phyloP scores from a whole-genome alignment of 2,329 filamentous ascomycete genomes.

The Phaeophleospora eucalypticola region DNA sequence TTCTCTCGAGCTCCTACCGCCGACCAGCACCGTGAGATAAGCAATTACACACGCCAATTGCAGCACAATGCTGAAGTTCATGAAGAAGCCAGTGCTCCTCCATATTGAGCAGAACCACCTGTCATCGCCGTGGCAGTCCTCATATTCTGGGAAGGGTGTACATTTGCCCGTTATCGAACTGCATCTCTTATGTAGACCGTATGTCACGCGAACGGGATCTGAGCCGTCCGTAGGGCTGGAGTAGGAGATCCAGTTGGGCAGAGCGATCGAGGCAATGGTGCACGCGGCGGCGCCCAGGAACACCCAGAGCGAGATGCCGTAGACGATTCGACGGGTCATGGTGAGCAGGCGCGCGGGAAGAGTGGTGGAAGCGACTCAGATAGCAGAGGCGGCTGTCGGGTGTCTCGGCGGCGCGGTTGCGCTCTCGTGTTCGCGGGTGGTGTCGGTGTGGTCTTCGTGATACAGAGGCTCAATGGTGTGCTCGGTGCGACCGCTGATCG shows the following conservation, averaged over 20 bases:
- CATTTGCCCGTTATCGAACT: slow-evolving; percentile 63
- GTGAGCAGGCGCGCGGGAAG: slow-evolving; percentile 7
- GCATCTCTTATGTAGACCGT: slow-evolving; percentile 79
- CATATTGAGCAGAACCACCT: slow-evolving; percentile 87
- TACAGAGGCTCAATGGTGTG: not conserved
- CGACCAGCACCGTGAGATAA: slow-evolving; percentile 71
- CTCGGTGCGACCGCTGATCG: not conserved
- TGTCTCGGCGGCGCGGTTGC: too few species aligned
- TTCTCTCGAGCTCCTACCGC: slow-evolving; percentile 75
- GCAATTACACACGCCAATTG: slow-evolving; percentile 76
- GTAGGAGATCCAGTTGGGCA: slow-evolving; percentile 67
- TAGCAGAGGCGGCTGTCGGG: not conserved
- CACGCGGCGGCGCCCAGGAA: slow-evolving; percentile 59
- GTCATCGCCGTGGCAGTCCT: slow-evolving; percentile 63
- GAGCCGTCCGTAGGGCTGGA: slow-evolving; percentile 30
- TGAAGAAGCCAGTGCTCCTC: slow-evolving; percentile 81
- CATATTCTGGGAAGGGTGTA: slow-evolving; percentile 61
- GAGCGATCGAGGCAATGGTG: slow-evolving; percentile 64
- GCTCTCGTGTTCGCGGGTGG: too few species aligned
- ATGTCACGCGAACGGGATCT: slow-evolving; percentile 57
- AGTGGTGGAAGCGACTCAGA: not conserved
- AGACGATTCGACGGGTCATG: slow-evolving; percentile 49
- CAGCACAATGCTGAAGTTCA: slow-evolving; percentile 77
- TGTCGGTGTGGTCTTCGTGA: not conserved
- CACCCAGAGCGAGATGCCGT: slow-evolving; percentile 46